Conservation (phyloP, 495 filamentous ascomycete genomes). For the Cairneyella variabilis region DNA sequence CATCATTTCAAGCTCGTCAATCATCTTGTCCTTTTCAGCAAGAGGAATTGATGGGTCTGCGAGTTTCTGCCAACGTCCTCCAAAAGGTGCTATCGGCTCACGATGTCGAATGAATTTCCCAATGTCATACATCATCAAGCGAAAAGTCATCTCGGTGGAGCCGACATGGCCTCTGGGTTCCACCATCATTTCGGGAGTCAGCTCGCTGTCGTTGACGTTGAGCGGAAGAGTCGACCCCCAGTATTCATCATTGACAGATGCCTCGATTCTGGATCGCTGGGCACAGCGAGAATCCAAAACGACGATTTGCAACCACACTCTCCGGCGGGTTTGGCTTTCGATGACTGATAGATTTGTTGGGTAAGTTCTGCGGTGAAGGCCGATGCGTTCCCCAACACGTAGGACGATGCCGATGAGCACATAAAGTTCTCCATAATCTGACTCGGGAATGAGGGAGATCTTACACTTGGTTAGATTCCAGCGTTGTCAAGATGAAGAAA, state of each 20-base stretch:
- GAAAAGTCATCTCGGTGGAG: conserved; percentile 55
- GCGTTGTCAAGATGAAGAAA: too few relatives aligned
- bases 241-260: conserved; percentile 52
- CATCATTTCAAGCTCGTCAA: conserved; percentile 37
- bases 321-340: conserved; percentile 53
- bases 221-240: conserved; percentile 35
- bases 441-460: conserved; percentile 34
- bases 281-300: conserved; percentile 44
- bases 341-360: conserved; percentile 48
- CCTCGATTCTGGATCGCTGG: conserved; percentile 43
- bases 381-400: conserved; percentile 36
- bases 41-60: conserved; percentile 37
- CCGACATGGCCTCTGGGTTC: conserved; percentile 37
- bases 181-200: conserved; percentile 34
- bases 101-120: conserved; percentile 40
- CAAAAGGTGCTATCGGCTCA: conserved; percentile 36
- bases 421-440: conserved; percentile 42
- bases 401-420: conserved; percentile 34
- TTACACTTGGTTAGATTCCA: too few relatives aligned
- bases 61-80: conserved; percentile 25
- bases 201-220: conserved; percentile 38
- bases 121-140: conserved; percentile 43
- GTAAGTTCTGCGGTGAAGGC: conserved; percentile 44
- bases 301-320: conserved; percentile 58
- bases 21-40: conserved; percentile 40